phyloP scores from a whole-genome alignment of 2,329 filamentous ascomycete species.

The Penicillium sp. region DNA sequence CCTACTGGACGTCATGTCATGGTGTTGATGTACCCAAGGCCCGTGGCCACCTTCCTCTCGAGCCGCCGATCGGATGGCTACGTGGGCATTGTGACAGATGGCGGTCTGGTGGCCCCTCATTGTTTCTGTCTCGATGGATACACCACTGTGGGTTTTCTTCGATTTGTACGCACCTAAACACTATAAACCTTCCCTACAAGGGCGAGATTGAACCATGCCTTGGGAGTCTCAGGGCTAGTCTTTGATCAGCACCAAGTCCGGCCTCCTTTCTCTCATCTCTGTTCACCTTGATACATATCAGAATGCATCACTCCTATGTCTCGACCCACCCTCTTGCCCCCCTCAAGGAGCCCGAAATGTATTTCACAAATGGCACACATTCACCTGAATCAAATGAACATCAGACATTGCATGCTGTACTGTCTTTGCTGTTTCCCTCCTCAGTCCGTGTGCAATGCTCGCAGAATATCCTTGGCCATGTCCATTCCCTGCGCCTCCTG shows the following conservation, averaged over 20 bases:
- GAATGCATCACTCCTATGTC: constrained; percentile 12
- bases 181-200: not conserved
- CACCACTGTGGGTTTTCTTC: constrained; percentile 5
- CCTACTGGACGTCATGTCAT: constrained; percentile 12
- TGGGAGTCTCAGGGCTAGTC: not conserved
- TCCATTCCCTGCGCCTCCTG: constrained; percentile 36
- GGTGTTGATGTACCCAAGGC: constrained; percentile 3
- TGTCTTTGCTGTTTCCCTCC: constrained; percentile 32
- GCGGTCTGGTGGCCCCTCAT: constrained; percentile 8
- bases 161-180: not conserved
- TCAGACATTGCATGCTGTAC: constrained; percentile 26
- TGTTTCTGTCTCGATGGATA: constrained; percentile 2
- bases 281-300: constrained; percentile 3
- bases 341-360: constrained; percentile 5
- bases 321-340: constrained; percentile 9
- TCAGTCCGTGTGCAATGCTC: constrained; percentile 27
- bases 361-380: not conserved
- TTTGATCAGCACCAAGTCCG: not conserved
- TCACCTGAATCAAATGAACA: constrained; percentile 16
- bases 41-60: constrained; percentile 7
- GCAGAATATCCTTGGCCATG: constrained; percentile 25
- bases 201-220: constrained; percentile 1
- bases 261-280: not conserved
- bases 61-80: constrained; percentile 1
- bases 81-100: constrained; percentile 6